These are phyloP conservation scores for Botryotinia calthae DNA, from an alignment of 2,329 filamentous ascomycete species.

Conservation along the genomic window DNA sequence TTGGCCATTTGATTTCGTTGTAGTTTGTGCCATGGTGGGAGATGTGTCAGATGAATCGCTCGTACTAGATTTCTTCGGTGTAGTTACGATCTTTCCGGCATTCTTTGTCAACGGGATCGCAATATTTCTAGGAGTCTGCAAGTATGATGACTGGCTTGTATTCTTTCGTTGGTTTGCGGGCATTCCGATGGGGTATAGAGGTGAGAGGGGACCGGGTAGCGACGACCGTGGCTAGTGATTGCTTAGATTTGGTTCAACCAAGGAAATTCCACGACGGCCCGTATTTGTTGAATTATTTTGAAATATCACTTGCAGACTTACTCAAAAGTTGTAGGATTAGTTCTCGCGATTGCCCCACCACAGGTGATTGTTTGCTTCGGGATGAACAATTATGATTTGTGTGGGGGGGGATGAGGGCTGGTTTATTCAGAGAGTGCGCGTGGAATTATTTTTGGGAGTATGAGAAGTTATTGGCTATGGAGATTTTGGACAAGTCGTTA, in stretches of 20 bases:
- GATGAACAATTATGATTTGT: slow-evolving; percentile 22
- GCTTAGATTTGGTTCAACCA: slow-evolving; percentile 14
- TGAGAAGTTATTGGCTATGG: slow-evolving; percentile 12
- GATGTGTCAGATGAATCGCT: slow-evolving; percentile 55
- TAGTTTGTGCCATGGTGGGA: slow-evolving; percentile 42
- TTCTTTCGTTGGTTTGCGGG: slow-evolving; percentile 54
- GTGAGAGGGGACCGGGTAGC: slow-evolving; percentile 17
- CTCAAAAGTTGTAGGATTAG: slow-evolving; percentile 19
- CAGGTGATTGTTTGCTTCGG: slow-evolving; percentile 30
- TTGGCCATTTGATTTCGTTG: slow-evolving; percentile 37
- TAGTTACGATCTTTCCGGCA: slow-evolving; percentile 66
- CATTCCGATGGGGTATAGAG: slow-evolving; percentile 40
- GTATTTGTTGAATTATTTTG: not conserved
- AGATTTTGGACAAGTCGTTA: slow-evolving; percentile 4
- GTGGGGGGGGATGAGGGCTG: slow-evolving; percentile 8
- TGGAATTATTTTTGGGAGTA: not conserved
- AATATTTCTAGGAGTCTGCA: slow-evolving; percentile 50
- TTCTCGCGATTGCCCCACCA: slow-evolving; percentile 36
- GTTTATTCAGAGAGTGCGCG: slow-evolving; percentile 13
- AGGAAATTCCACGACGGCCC: slow-evolving; percentile 5
- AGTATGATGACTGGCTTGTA: slow-evolving; percentile 49
- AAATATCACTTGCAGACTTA: slow-evolving; percentile 14
- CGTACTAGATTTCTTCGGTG: slow-evolving; percentile 52
- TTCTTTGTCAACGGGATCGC: slow-evolving; percentile 67
- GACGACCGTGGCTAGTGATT: slow-evolving; percentile 10